A percentile compares a stretch with the other conserved stretches of the same genome.
phyloP scores from a whole-genome alignment of 2,329 filamentous ascomycete species.

The Fusarium tuaranense region DNA sequence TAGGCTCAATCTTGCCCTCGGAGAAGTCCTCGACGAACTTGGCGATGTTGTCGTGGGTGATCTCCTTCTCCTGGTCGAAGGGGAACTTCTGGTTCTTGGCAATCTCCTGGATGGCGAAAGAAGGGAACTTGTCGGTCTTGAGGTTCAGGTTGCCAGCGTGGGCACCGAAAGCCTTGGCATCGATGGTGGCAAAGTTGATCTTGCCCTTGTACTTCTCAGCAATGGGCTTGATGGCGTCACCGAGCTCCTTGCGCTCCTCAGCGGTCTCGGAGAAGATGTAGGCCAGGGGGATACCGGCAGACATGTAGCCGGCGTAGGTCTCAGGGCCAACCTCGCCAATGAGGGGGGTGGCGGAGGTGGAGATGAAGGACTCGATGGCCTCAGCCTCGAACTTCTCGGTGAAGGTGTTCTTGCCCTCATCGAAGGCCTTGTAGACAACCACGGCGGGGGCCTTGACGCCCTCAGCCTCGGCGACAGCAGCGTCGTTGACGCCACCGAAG shows the following conservation, averaged over 20 bases:
- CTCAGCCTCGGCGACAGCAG: constrained; percentile 86
- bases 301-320: constrained; percentile 96
- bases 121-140: constrained; percentile 92
- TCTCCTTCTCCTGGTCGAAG: constrained; percentile 84
- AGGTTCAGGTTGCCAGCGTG: constrained; percentile 98
- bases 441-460: constrained; percentile 88
- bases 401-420: constrained; percentile 93
- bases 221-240: constrained; percentile 82
- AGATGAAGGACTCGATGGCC: constrained; percentile 84
- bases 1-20: constrained; percentile 89
- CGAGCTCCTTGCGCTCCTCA: constrained; percentile 87
- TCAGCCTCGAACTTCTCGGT: constrained; percentile 82
- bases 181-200: constrained; percentile 98
- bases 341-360: constrained; percentile 86
- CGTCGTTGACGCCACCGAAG: constrained; percentile 89
- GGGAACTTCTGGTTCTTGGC: constrained; percentile 98
- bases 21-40: constrained; percentile 88
- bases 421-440: constrained; percentile 97
- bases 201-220: constrained; percentile 93
- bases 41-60: constrained; percentile 78
- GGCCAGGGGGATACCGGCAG: constrained; percentile 88
- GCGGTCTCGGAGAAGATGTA: constrained; percentile 96
- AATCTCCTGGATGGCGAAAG: constrained; percentile 97
- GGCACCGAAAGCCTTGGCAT: constrained; percentile 92
- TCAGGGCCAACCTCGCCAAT: constrained; percentile 97